Base-by-base conservation (phyloP, 768 basidiomycete genomes). In the Mycena indigotica region DNA sequence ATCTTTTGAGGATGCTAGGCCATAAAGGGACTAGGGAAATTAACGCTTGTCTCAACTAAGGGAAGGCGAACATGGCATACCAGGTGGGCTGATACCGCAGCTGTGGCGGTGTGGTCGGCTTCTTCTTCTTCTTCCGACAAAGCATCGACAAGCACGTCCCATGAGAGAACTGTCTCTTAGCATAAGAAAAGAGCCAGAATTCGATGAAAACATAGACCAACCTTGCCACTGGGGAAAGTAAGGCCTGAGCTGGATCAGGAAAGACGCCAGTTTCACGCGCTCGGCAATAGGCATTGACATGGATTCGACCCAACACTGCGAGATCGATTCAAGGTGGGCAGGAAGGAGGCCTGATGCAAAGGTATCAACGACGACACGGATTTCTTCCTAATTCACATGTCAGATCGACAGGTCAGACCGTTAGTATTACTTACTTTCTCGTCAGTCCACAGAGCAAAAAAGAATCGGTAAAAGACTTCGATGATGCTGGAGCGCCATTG, bases 181-280 rank as follows among this genome's bases (percentile, higher is more conserved):
- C 4, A n/a, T 45, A 30, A 24, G n/a, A 24, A 25, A 29, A 24
- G 17, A 21, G 26, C 15, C 19, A 24, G 15, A 23, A 38, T 17
- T 21, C 28, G 53, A 23, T 25, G 45, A 5, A 40, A 55, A 29
- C 28, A 25, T 40, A 21, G 29, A 4, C 6, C 10, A 62, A 88
- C 89, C 77, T 80, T 76, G 75, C 89, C 89, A 91, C 15, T 62
- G 68, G 17, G 87, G 80, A 69, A 90, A 87, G 70, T 88, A 81
- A 0, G 87, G 76, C n/a, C 77, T 84, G 26, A 92, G 77, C 63
- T 87, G 87, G 28, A 84, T 77, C 17, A 91, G 73, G 70, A 91
- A 91, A 8, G 79, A 75, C 16, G 84, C 73, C 12, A 91, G 74
- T 50, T 76, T 80, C 29, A 81, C 71, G 16, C 86, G 81, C 51